Percentiles rank a stretch among this genome's conserved stretches.
phyloP scores from a whole-genome alignment of 1,284 basidiomycete species.

The Pascua sp. region DNA sequence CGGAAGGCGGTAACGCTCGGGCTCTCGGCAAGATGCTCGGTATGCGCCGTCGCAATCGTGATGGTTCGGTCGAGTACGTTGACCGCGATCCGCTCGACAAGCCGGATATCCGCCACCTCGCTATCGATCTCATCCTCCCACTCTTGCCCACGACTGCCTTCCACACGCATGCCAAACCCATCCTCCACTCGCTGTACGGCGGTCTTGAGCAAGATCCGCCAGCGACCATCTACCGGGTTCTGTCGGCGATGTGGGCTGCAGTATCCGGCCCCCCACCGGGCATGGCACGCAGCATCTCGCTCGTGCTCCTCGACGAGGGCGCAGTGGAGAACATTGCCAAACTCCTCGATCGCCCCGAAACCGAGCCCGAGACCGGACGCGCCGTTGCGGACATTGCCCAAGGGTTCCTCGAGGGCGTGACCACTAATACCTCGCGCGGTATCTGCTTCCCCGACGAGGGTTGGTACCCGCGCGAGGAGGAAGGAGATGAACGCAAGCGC shows the following conservation, averaged over 20 bases:
- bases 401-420: conserved; percentile 84
- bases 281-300: conserved; percentile 33
- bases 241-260: conserved; percentile 43
- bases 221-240: conserved; percentile 43
- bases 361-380: conserved; percentile 55
- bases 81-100: conserved; percentile 42
- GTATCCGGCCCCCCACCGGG: conserved; percentile 35
- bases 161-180: conserved; percentile 34
- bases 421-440: conserved; percentile 74
- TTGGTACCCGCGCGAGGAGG: conserved; percentile 72
- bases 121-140: conserved; percentile 42
- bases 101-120: conserved; percentile 47
- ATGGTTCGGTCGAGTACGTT: conserved; percentile 34
- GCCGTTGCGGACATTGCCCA: conserved; percentile 73
- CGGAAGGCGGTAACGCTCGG: conserved; percentile 42
- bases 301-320: conserved; percentile 49
- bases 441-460: conserved; percentile 85
- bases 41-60: conserved; percentile 45
- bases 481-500: conserved; percentile 50
- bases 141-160: conserved; percentile 39
- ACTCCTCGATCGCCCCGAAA: conserved; percentile 70
- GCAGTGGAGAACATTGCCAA: conserved; percentile 68
- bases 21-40: conserved; percentile 44
- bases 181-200: conserved; percentile 41
- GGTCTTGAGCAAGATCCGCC: conserved; percentile 44